Conservation (phyloP, 768 basidiomycete genomes). For the Pleurotus eryngii region DNA sequence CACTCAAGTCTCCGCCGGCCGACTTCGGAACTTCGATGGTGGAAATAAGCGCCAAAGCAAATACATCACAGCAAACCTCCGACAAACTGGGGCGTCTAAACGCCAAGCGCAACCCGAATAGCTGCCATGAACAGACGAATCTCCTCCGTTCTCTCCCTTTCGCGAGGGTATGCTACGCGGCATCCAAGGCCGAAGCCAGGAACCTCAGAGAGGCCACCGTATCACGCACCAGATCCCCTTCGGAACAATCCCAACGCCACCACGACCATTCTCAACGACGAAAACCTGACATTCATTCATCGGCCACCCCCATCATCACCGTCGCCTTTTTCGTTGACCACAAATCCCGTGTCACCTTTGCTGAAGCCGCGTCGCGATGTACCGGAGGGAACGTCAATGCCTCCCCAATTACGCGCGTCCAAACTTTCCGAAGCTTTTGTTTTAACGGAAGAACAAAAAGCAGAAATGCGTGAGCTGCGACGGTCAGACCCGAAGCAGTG, state of each 20-base stretch:
- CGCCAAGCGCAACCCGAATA: background rate
- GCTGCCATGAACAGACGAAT: slow-evolving; percentile 15
- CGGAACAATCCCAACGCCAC: slow-evolving; percentile 47
- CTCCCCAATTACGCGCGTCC: slow-evolving; percentile 46
- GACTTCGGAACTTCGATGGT: no score
- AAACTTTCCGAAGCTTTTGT: slow-evolving; percentile 30
- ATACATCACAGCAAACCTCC: background rate
- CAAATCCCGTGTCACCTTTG: slow-evolving; percentile 69
- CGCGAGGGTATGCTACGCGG: slow-evolving; percentile 43
- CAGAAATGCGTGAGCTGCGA: slow-evolving; percentile 57
- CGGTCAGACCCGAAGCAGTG: slow-evolving; percentile 52
- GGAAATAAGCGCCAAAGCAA: background rate
- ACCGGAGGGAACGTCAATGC: slow-evolving; percentile 29
- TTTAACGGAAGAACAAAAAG: slow-evolving; percentile 49
- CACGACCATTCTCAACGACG: slow-evolving; percentile 47
- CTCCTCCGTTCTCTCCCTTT: slow-evolving; percentile 20
- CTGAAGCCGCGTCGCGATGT: slow-evolving; percentile 37
- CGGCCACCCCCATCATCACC: slow-evolving; percentile 80
- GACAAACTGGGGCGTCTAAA: background rate
- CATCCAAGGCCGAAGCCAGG: slow-evolving; percentile 48
- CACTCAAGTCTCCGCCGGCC: no score
- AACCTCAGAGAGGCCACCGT: slow-evolving; percentile 51
- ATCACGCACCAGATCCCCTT: slow-evolving; percentile 57
- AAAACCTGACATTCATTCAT: slow-evolving; percentile 74
- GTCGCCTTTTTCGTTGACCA: slow-evolving; percentile 68